Percentiles rank a stretch among this genome's conserved stretches.
Conservation (phyloP, 1,284 basidiomycete genomes). For the Rhodotorula sp. region DNA sequence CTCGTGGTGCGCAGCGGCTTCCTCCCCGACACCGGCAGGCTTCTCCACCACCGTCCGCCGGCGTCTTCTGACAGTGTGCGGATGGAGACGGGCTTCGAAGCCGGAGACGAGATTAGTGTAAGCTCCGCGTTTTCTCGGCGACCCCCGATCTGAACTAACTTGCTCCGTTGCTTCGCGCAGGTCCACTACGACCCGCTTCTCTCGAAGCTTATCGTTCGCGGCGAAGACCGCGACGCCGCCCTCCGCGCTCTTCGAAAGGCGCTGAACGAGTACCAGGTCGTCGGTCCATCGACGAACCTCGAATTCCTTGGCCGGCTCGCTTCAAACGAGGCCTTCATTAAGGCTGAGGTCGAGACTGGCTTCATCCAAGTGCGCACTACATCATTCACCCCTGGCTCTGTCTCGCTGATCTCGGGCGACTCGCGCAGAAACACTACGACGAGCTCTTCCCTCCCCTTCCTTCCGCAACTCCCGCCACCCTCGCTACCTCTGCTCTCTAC, state of each 20-base stretch:
- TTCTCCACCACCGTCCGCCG: slow-evolving; percentile 65
- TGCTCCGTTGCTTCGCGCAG: slow-evolving; percentile 49
- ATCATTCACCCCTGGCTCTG: background rate
- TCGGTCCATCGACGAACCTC: slow-evolving; percentile 86
- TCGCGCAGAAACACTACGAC: slow-evolving; percentile 67
- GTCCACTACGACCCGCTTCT: slow-evolving; percentile 84
- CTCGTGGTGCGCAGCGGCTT: slow-evolving; percentile 58
- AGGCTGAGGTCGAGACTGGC: slow-evolving; percentile 84
- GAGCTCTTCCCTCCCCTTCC: slow-evolving; percentile 67
- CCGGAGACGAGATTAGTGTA: slow-evolving; percentile 83
- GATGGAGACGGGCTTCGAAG: slow-evolving; percentile 84
- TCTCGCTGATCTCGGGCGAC: background rate
- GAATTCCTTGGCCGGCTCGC: slow-evolving; percentile 80
- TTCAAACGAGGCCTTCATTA: slow-evolving; percentile 70
- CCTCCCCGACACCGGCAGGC: slow-evolving; percentile 80
- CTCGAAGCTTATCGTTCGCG: slow-evolving; percentile 87
- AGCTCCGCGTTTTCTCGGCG: background rate
- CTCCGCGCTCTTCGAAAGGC: slow-evolving; percentile 73
- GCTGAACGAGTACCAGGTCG: slow-evolving; percentile 82
- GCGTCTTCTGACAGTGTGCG: slow-evolving; percentile 64
- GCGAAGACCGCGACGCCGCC: slow-evolving; percentile 79
- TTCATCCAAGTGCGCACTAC: slow-evolving; percentile 68
- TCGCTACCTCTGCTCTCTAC: slow-evolving; percentile 76
- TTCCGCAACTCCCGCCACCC: slow-evolving; percentile 60
- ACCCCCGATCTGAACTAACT: slow-evolving; percentile 6